These are phyloP conservation scores for Cutaneotrichosporon cutaneum DNA, from an alignment of 1,284 basidiomycete genomes.

Conservation along the genomic window DNA sequence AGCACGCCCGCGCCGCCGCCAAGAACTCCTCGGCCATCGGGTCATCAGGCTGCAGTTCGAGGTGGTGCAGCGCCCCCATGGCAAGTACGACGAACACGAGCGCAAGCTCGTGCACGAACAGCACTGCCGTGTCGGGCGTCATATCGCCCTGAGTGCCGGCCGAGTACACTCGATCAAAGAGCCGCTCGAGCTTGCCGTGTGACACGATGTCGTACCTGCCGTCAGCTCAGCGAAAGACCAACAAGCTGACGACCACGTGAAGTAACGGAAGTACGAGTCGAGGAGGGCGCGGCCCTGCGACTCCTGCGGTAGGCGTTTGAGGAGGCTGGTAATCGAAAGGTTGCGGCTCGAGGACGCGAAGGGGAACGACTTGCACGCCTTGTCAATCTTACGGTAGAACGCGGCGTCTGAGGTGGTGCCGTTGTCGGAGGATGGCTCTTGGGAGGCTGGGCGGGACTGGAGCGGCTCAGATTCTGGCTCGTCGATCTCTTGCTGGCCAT, in stretches of 20 bases:
- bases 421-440: neutral
- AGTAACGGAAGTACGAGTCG: slow-evolving; percentile 34
- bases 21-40: slow-evolving; percentile 34
- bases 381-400: slow-evolving; percentile 7
- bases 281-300: slow-evolving; percentile 31
- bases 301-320: slow-evolving; percentile 26
- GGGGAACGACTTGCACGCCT: slow-evolving; percentile 18
- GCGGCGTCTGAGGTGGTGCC: neutral
- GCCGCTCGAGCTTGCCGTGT: slow-evolving; percentile 21
- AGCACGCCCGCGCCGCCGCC: slow-evolving; percentile 30
- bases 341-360: slow-evolving; percentile 18
- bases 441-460: neutral
- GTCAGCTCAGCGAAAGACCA: neutral
- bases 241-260: slow-evolving; percentile 30
- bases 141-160: slow-evolving; percentile 9
- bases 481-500: slow-evolving; percentile 24
- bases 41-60: slow-evolving; percentile 40
- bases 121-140: slow-evolving; percentile 7
- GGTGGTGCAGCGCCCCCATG: slow-evolving; percentile 37
- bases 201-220: slow-evolving; percentile 14
- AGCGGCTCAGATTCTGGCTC: slow-evolving; percentile 9
- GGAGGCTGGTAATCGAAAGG: slow-evolving; percentile 15
- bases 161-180: slow-evolving; percentile 19
- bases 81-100: slow-evolving; percentile 38
- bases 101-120: slow-evolving; percentile 31